Percentiles rank a stretch among this genome's conserved stretches.
phyloP scores from a whole-genome alignment of 2,329 filamentous ascomycete species.

The Fusarium haematococcum region DNA sequence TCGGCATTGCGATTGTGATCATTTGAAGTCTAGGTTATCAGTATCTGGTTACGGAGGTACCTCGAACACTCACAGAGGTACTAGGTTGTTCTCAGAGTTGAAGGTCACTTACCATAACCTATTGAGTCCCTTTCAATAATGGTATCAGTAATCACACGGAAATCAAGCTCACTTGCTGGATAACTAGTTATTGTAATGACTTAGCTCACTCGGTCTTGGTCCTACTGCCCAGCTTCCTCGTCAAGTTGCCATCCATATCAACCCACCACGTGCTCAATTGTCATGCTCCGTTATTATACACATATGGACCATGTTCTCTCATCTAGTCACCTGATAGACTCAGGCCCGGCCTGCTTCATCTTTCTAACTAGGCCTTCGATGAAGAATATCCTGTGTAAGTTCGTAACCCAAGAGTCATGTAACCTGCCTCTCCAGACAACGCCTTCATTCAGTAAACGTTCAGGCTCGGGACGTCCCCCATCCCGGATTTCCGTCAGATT shows the following conservation, averaged over 20 bases:
- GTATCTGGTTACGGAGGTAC: not conserved
- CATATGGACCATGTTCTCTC: not conserved
- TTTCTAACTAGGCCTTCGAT: too few species aligned
- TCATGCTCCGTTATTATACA: not conserved
- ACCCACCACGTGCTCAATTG: not conserved
- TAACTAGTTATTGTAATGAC: not conserved
- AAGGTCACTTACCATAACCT: not conserved
- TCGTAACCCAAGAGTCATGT: not conserved
- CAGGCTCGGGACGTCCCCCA: not conserved
- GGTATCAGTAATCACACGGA: too few species aligned
- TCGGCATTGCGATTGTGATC: not conserved
- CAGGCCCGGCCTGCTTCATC: too few species aligned
- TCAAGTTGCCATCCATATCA: not conserved
- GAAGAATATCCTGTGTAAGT: too few species aligned
- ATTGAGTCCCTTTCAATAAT: not conserved
- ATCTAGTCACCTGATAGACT: too few species aligned
- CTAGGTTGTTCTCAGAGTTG: not conserved
- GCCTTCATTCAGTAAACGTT: too few species aligned
- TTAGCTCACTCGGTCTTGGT: not conserved
- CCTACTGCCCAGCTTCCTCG: not conserved
- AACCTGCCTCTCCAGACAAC: not conserved
- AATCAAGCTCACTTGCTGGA: not conserved
- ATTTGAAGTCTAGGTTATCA: not conserved
- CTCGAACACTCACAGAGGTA: not conserved
- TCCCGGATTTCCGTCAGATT: not conserved